Conservation (phyloP, 345 rosid species). For the Populus tremula region DNA sequence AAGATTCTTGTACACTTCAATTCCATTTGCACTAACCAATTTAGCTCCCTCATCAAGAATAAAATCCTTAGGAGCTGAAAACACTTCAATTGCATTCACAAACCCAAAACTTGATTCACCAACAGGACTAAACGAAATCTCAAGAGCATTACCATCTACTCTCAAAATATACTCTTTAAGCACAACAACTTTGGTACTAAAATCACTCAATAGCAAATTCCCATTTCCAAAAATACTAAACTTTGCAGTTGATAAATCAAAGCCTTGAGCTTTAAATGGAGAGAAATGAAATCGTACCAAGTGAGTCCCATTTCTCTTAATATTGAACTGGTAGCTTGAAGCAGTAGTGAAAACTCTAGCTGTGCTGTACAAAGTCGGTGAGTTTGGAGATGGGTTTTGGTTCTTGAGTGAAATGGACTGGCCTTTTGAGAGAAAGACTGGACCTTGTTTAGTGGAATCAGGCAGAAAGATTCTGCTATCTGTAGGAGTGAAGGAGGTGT, state of each 20-base stretch:
- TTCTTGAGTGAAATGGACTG: conserved; percentile 46
- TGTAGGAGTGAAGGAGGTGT: conserved; percentile 34
- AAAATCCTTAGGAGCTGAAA: conserved; percentile 65
- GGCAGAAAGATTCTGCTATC: conserved; percentile 56
- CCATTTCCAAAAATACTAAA: conserved; percentile 60
- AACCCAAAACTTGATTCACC: conserved; percentile 52
- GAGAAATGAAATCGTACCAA: conserved; percentile 93
- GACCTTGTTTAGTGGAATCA: conserved; percentile 49
- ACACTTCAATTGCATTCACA: conserved; percentile 73
- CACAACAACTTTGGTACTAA: conserved; percentile 34
- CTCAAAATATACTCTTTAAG: conserved; percentile 57
- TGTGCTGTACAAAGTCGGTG: conserved; percentile 53
- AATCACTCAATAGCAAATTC: conserved; percentile 40
- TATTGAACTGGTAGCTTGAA: conserved; percentile 45
- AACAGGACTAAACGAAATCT: conserved; percentile 47
- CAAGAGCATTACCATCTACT: conserved; percentile 37
- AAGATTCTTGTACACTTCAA: conserved; percentile 50
- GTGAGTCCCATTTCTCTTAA: conserved; percentile 53
- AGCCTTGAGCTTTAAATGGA: conserved; percentile 54
- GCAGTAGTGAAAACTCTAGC: conserved; percentile 57
- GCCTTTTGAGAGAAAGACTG: conserved; percentile 38
- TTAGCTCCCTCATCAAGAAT: conserved; percentile 66
- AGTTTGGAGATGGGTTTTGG: conserved; percentile 50
- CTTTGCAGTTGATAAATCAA: conserved; percentile 48
- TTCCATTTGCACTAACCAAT: conserved; percentile 38